Percentiles rank a stretch among this genome's conserved stretches.
These are phyloP conservation scores for Gastrolobium bilobum DNA, from an alignment of 306 rosid genomes.

Conservation along the genomic window DNA sequence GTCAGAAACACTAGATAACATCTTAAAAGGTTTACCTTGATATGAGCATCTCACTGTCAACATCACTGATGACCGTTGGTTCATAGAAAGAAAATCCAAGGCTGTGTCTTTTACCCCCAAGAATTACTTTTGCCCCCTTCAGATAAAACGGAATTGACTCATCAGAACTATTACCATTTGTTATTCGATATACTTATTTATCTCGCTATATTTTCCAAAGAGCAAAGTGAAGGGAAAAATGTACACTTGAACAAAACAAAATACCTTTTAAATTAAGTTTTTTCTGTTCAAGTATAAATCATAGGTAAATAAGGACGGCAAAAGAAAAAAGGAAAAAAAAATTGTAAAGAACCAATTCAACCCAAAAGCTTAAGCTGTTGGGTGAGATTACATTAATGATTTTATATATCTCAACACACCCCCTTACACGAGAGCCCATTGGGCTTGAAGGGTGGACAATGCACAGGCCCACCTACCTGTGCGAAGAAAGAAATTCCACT, in stretches of 20 bases:
- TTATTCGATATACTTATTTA: slow-evolving; percentile 25
- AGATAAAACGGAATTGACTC: slow-evolving; percentile 45
- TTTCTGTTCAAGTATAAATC: slow-evolving; percentile 18
- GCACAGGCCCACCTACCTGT: too few species aligned
- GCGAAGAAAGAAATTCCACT: too few species aligned
- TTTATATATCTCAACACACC: too few species aligned
- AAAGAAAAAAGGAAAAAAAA: background rate
- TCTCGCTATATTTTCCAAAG: slow-evolving; percentile 33
- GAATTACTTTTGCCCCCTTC: slow-evolving; percentile 91
- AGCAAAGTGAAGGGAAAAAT: background rate
- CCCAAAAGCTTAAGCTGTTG: too few species aligned
- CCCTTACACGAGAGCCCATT: too few species aligned
- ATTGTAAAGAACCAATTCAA: too few species aligned
- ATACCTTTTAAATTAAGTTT: background rate
- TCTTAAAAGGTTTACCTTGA: slow-evolving; percentile 66
- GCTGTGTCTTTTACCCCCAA: slow-evolving; percentile 92
- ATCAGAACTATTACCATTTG: slow-evolving; percentile 44
- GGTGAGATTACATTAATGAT: too few species aligned
- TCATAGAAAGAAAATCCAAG: slow-evolving; percentile 92
- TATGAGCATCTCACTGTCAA: slow-evolving; percentile 77
- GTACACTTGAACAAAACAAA: slow-evolving; percentile 27
- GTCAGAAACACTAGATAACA: slow-evolving; percentile 27
- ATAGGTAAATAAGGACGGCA: background rate
- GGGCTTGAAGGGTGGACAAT: too few species aligned
- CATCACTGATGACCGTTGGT: slow-evolving; percentile 83